Evolutionary conservation across 2,329 filamentous ascomycete genomes (phyloP), one percentile per base, ranked within the genome.

Genomic region (Escovopsis sp.): DNA sequence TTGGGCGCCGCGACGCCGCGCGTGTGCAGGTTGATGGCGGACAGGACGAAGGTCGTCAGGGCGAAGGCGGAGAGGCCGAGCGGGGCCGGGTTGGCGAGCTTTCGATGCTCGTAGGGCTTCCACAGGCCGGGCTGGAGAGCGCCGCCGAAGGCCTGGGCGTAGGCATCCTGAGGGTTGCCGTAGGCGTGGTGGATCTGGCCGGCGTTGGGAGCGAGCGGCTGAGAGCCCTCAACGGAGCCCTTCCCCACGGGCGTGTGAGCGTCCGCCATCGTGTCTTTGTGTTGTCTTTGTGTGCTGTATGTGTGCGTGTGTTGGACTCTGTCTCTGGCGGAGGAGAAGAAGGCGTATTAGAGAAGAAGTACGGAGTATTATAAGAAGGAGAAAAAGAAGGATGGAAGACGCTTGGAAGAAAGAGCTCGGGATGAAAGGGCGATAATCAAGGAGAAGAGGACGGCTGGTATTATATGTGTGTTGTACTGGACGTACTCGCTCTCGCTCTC

Each of bases 31-130:
- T 88, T 88, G 60, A 88, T 66, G 47, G 70, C 63, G 21, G 78
- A 82, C 33, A 88, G 69, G 27, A 88, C 72, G 54, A 88, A 88
- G 11, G 82, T 88, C 36, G 82, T 88, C 51, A 88, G 65, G 43
- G 82, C 83, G 63, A 88, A 88, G 53, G 79, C 82, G 41, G 65
- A 72, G 33, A 88, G 72, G 43, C 83, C 82, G 27, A 87, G 67
- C 21, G 81, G 82, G 35, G 78, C 80, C 4, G 82, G 82, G 60
- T 87, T 87, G 62, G 70, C 82, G 55, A 87, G 73, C 62, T 81
- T 79, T 59, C 78, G 75, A 53, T 72, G 68, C 57, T 73, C 70
- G 35, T 63, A 61, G 8, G 74, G 63, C 57, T 68, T 73, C 66
- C 78, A 71, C 31, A 67, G 56, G 60, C 78, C 77, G 35, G 79